These are phyloP conservation scores for Neurospora sp. DNA, from an alignment of 495 filamentous ascomycete species.

Conservation along the genomic window DNA sequence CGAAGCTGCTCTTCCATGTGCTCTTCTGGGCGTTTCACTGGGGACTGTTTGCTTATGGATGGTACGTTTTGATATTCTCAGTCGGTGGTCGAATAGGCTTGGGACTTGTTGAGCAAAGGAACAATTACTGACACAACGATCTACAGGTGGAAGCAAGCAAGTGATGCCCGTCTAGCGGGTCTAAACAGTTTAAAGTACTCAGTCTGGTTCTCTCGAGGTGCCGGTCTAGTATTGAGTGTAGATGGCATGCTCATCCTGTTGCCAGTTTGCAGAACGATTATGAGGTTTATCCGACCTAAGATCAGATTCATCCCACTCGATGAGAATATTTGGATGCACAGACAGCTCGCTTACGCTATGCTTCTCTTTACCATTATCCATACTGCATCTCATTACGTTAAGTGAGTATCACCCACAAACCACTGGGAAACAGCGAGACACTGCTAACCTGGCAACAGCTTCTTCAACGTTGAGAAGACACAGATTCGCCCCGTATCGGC, in stretches of 20 bases:
- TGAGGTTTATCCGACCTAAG: constrained; percentile 78
- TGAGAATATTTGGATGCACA: constrained; percentile 93
- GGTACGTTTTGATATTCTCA: constrained; percentile 44
- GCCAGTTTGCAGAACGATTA: constrained; percentile 87
- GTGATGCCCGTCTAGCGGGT: constrained; percentile 53
- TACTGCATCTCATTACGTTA: constrained; percentile 79
- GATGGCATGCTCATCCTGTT: constrained; percentile 83
- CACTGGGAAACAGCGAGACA: constrained; percentile 1
- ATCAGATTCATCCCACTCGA: constrained; percentile 82
- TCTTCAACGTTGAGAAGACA: constrained; percentile 86
- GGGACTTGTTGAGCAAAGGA: not conserved
- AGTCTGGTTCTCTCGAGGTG: constrained; percentile 93
- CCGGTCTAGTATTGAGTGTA: constrained; percentile 68
- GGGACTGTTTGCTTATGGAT: constrained; percentile 76
- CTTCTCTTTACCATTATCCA: constrained; percentile 76
- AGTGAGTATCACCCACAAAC: constrained; percentile 46
- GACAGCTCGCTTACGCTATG: constrained; percentile 85
- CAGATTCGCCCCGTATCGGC: constrained; percentile 74
- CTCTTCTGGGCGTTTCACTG: constrained; percentile 80
- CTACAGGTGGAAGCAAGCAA: constrained; percentile 65
- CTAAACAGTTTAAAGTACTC: constrained; percentile 79
- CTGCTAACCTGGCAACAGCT: constrained; percentile 43
- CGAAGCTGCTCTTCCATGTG: constrained; percentile 69
- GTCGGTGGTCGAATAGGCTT: not conserved
- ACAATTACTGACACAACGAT: not conserved